Conservation (phyloP, 2,329 filamentous ascomycete species). For the Trichoderma hamatum region DNA sequence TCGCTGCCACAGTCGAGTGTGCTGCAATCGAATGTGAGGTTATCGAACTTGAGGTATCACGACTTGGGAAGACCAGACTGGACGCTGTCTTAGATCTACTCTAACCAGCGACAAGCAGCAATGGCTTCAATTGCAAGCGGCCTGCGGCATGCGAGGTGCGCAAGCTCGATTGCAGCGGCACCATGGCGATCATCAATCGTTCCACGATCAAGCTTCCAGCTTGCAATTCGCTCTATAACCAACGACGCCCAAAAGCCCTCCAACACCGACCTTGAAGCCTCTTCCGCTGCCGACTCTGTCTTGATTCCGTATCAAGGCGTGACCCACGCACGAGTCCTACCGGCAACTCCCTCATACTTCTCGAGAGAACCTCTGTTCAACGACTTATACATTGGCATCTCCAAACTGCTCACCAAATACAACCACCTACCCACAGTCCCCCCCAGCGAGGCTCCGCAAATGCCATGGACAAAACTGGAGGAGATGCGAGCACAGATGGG, state of each 20-base stretch:
- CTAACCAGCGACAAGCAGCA: constrained; percentile 32
- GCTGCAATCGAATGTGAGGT: not conserved
- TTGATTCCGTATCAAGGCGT: constrained; percentile 40
- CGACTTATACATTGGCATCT: constrained; percentile 77
- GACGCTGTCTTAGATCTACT: constrained; percentile 28
- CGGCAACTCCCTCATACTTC: constrained; percentile 92
- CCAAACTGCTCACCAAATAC: constrained; percentile 72
- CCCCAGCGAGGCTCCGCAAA: constrained; percentile 66
- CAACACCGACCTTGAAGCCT: constrained; percentile 28
- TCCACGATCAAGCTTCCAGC: constrained; percentile 33
- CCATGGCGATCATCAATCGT: constrained; percentile 38
- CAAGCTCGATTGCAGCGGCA: constrained; percentile 36
- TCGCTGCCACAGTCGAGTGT: not conserved
- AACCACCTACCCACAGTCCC: constrained; percentile 71
- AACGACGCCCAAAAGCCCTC: constrained; percentile 30
- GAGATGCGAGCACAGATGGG: constrained; percentile 74
- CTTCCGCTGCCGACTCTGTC: constrained; percentile 32
- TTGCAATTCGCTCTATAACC: constrained; percentile 34
- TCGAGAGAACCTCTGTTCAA: constrained; percentile 82
- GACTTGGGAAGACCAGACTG: not conserved
- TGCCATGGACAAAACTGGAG: constrained; percentile 78
- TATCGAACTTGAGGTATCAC: constrained; percentile 18
- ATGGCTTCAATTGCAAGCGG: constrained; percentile 44
- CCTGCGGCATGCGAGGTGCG: constrained; percentile 43
- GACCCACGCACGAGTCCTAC: constrained; percentile 71